Conservation (phyloP, 176 grass and related monocot genomes). For the Triticum dicoccoides region DNA sequence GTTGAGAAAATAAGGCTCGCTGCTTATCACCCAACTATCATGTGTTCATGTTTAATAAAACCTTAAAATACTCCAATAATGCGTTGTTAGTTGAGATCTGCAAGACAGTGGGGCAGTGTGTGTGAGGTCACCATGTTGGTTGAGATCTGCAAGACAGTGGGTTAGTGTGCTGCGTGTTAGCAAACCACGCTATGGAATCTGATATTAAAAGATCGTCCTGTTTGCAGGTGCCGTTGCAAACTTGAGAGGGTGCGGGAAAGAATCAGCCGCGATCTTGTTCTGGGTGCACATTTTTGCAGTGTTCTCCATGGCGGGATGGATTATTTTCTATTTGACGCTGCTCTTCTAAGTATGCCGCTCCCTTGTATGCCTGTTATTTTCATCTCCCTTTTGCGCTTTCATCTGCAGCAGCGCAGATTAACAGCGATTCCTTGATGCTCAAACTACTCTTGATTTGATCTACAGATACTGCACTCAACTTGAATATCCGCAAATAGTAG, state of each 20-base stretch:
- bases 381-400: background rate
- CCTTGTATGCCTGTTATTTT: background rate
- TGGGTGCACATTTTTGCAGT: slow-evolving; percentile 99
- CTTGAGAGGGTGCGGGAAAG: slow-evolving; percentile 93
- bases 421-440: background rate
- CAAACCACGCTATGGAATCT: slow-evolving; percentile 26
- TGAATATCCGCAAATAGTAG: background rate
- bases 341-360: slow-evolving; percentile 63
- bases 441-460: background rate
- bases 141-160: slow-evolving; percentile 29
- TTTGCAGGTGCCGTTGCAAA: slow-evolving; percentile 86
- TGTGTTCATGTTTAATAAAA: slow-evolving; percentile 8
- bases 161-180: slow-evolving; percentile 21
- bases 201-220: background rate
- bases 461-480: slow-evolving; percentile 15
- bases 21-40: slow-evolving; percentile 2
- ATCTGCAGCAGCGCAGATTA: background rate
- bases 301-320: slow-evolving; percentile 96
- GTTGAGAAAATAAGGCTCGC: background rate
- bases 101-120: slow-evolving; percentile 13
- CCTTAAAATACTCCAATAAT: slow-evolving; percentile 4
- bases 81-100: slow-evolving; percentile 30
- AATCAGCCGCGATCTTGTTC: slow-evolving; percentile 91
- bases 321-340: slow-evolving; percentile 67
- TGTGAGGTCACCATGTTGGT: background rate